These are phyloP conservation scores for Neofusicoccum umdonicola DNA, from an alignment of 2,329 filamentous ascomycete species.

Conservation along the genomic window DNA sequence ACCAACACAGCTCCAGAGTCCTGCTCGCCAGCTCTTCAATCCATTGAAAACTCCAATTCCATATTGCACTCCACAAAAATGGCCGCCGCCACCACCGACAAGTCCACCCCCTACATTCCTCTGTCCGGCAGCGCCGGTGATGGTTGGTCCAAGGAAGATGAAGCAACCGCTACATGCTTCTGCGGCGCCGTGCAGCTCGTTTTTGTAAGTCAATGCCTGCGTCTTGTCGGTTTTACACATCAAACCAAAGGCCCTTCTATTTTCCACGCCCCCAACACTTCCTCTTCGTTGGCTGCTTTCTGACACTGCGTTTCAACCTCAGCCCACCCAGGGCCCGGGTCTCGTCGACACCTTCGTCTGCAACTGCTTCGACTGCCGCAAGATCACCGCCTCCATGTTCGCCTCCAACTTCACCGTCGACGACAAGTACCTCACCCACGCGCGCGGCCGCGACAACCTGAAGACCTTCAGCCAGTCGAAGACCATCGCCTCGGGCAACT, in stretches of 20 bases:
- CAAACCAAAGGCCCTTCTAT: too few species aligned
- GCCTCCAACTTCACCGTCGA: constrained; percentile 55
- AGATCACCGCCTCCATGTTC: constrained; percentile 62
- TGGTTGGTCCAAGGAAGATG: constrained; percentile 25
- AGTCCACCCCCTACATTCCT: constrained; percentile 25
- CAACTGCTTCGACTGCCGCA: constrained; percentile 61
- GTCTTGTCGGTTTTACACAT: too few species aligned
- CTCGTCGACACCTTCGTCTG: constrained; percentile 56
- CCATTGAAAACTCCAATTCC: too few species aligned
- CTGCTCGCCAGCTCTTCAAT: too few species aligned
- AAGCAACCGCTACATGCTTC: constrained; percentile 32
- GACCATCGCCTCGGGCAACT: constrained; percentile 43
- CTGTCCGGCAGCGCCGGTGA: constrained; percentile 23
- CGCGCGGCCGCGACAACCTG: constrained; percentile 53
- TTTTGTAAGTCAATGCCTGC: constrained; percentile 20
- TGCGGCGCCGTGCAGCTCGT: constrained; percentile 30
- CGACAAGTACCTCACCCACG: constrained; percentile 47
- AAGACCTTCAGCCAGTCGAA: constrained; percentile 43
- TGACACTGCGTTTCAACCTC: not conserved
- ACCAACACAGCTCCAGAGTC: too few species aligned
- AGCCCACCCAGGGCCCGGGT: constrained; percentile 48
- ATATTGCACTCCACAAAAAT: too few species aligned
- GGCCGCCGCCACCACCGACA: constrained; percentile 3
- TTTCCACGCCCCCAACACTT: too few species aligned
- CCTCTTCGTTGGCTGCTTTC: too few species aligned